Percentiles rank a stretch among this genome's conserved stretches.
Evolutionary conservation across 768 basidiomycete genomes (phyloP).

Genomic region (Xerocomellus intermedius): DNA sequence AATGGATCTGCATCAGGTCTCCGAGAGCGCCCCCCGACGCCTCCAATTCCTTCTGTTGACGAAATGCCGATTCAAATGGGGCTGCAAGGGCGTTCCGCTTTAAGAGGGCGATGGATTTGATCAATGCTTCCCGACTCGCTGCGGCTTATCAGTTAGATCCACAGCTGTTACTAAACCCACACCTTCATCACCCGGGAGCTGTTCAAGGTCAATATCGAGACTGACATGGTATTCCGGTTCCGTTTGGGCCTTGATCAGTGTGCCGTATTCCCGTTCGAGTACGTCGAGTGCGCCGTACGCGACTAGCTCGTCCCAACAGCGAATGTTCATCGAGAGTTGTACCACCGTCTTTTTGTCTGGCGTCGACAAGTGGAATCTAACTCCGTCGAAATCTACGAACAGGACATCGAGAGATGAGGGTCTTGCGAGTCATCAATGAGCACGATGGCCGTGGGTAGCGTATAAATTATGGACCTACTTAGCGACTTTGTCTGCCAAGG

Average conservation of each 20-base stretch:
- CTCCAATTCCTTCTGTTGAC: slow-evolving; percentile 80
- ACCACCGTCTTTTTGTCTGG: slow-evolving; percentile 80
- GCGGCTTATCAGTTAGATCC: slow-evolving; percentile 13
- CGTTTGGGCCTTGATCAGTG: slow-evolving; percentile 58
- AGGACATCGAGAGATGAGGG: slow-evolving; percentile 90
- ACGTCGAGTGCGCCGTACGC: slow-evolving; percentile 82
- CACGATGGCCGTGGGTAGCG: slow-evolving; percentile 1
- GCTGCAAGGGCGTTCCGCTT: slow-evolving; percentile 95
- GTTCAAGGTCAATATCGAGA: slow-evolving; percentile 83
- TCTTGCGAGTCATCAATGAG: slow-evolving; percentile 43
- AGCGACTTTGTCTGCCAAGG: slow-evolving; percentile 78
- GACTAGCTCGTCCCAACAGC: slow-evolving; percentile 94
- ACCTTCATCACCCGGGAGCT: slow-evolving; percentile 82
- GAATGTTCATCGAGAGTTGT: slow-evolving; percentile 92
- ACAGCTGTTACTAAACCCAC: slow-evolving; percentile 19
- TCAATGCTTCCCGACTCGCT: slow-evolving; percentile 80
- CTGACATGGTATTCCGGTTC: slow-evolving; percentile 91
- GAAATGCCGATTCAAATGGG: slow-evolving; percentile 89
- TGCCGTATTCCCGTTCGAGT: slow-evolving; percentile 79
- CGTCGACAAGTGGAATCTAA: slow-evolving; percentile 90
- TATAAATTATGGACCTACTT: slow-evolving; percentile 54
- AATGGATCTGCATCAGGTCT: slow-evolving; percentile 89
- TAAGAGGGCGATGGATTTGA: slow-evolving; percentile 78
- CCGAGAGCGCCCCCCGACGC: slow-evolving; percentile 63
- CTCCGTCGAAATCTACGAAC: slow-evolving; percentile 98